Conservation (phyloP, 306 rosid genomes). For the Arachis hypogaea region DNA sequence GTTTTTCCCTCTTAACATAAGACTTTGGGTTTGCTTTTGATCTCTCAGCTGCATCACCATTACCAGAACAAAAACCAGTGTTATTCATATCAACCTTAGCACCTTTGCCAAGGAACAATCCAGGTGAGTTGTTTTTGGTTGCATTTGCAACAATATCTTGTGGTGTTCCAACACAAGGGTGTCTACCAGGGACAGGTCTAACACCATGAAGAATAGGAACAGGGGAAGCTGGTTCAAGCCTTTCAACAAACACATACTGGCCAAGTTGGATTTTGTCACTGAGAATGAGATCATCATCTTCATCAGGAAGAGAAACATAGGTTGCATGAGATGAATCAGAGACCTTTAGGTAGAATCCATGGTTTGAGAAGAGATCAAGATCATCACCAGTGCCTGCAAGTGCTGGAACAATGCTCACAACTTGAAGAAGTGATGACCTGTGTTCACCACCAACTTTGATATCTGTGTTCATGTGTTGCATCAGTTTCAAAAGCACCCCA, state of each 20-base stretch:
- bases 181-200: slow-evolving; percentile 92
- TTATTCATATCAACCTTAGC: slow-evolving; percentile 10
- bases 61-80: slow-evolving; percentile 38
- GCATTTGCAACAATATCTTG: slow-evolving; percentile 86
- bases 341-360: slow-evolving; percentile 95
- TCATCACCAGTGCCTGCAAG: slow-evolving; percentile 56
- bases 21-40: slow-evolving; percentile 41
- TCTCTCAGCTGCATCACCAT: slow-evolving; percentile 43
- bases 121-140: slow-evolving; percentile 51
- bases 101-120: slow-evolving; percentile 53
- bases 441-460: slow-evolving; percentile 92
- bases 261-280: slow-evolving; percentile 97
- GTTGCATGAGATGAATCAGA: slow-evolving; percentile 98
- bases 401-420: slow-evolving; percentile 96
- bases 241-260: slow-evolving; percentile 88
- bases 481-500: slow-evolving; percentile 89
- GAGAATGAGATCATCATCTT: slow-evolving; percentile 91
- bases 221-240: slow-evolving; percentile 86
- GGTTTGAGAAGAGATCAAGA: slow-evolving; percentile 79
- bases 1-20: slow-evolving; percentile 49
- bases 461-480: slow-evolving; percentile 97
- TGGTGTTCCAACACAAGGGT: slow-evolving; percentile 90
- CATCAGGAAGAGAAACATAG: slow-evolving; percentile 90
- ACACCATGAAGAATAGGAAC: slow-evolving; percentile 94
- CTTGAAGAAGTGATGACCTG: slow-evolving; percentile 88